Percentiles rank a stretch among this genome's conserved stretches.
These are phyloP conservation scores for Lycium barbarum DNA, from an alignment of 257 asterid genomes.

Conservation along the genomic window DNA sequence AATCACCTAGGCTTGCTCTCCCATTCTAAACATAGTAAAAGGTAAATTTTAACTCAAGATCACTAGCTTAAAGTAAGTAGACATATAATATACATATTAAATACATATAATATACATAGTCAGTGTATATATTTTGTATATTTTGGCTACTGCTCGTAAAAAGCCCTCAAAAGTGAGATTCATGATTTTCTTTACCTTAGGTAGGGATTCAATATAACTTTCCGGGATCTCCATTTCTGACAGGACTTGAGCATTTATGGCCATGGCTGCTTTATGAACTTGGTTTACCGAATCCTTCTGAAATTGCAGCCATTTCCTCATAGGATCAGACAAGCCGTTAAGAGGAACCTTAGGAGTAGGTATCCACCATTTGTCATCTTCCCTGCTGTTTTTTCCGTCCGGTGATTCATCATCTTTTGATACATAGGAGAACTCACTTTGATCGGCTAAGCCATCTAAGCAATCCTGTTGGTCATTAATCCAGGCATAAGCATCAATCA, in stretches of 20 bases:
- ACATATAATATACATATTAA: too few relatives aligned
- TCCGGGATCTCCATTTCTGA: slow-evolving; percentile 84
- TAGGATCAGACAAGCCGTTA: slow-evolving; percentile 67
- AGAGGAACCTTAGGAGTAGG: slow-evolving; percentile 84
- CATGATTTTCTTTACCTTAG: slow-evolving; percentile 64
- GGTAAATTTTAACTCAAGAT: neutral
- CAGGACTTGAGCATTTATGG: slow-evolving; percentile 77
- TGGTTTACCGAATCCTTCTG: slow-evolving; percentile 90
- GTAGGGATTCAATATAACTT: slow-evolving; percentile 81
- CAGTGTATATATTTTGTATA: too few relatives aligned
- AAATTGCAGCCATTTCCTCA: slow-evolving; percentile 73
- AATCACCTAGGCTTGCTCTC: slow-evolving; percentile 85
- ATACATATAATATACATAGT: neutral
- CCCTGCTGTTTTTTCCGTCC: slow-evolving; percentile 40
- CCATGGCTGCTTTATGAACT: slow-evolving; percentile 93
- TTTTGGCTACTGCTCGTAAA: neutral
- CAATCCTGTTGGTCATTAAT: slow-evolving; percentile 65
- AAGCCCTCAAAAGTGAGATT: neutral
- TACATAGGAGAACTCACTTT: slow-evolving; percentile 67
- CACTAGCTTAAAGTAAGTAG: neutral
- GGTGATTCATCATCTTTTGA: slow-evolving; percentile 52
- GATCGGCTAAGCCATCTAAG: slow-evolving; percentile 78
- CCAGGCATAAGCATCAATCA: slow-evolving; percentile 4
- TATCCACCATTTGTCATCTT: slow-evolving; percentile 92
- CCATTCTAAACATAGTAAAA: slow-evolving; percentile 61